Conservation (phyloP, 352 stramenopile species). For the Pythium inflatum region DNA sequence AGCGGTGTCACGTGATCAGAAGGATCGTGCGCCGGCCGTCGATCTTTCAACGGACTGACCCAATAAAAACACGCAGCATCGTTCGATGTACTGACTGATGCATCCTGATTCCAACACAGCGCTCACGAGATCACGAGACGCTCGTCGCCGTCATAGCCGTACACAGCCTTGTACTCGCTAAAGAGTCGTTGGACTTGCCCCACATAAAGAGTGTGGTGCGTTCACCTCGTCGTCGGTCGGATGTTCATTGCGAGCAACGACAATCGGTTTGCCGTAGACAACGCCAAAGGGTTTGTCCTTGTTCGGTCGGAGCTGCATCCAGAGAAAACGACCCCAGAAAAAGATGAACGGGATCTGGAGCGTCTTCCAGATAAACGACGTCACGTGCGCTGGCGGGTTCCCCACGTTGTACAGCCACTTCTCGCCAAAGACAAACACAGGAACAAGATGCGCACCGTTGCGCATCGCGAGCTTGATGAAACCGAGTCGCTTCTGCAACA, state of each 20-base stretch:
- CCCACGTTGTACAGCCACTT: conserved; percentile 83
- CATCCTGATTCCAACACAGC: too few species aligned
- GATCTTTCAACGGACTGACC: too few species aligned
- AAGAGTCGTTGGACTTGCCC: conserved; percentile 66
- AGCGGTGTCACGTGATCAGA: too few species aligned
- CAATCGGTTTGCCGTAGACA: conserved; percentile 75
- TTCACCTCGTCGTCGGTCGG: conserved; percentile 65
- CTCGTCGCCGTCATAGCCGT: conserved; percentile 76
- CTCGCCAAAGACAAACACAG: conserved; percentile 76
- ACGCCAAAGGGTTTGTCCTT: conserved; percentile 69
- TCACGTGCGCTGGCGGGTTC: conserved; percentile 59
- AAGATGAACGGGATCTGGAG: conserved; percentile 73
- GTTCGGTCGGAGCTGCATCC: conserved; percentile 64
- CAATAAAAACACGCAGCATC: too few species aligned
- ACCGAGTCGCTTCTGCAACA: conserved; percentile 70
- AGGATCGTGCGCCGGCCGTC: too few species aligned
- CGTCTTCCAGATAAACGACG: conserved; percentile 61
- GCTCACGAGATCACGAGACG: conserved; percentile 41
- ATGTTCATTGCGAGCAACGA: conserved; percentile 49
- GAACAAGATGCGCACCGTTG: conserved; percentile 70
- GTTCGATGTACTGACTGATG: too few species aligned
- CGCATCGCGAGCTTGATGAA: conserved; percentile 80
- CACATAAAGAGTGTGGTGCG: conserved; percentile 56
- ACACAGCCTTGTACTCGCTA: conserved; percentile 65
- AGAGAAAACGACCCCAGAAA: conserved; percentile 79